These are phyloP conservation scores for Musa troglodytarum DNA, from an alignment of 176 grass and related monocot genomes.

Conservation along the genomic window DNA sequence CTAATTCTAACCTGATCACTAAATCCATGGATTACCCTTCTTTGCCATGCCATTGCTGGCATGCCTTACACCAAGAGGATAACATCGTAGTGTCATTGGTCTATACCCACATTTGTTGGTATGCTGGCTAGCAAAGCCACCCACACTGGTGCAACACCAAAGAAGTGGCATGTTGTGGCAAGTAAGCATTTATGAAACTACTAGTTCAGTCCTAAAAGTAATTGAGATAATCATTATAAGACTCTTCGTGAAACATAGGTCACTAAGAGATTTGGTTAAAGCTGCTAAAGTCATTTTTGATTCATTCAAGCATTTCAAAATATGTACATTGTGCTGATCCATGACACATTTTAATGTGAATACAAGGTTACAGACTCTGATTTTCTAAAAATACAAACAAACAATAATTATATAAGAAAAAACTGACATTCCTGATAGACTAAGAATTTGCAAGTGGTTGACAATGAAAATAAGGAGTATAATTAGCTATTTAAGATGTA, in stretches of 20 bases:
- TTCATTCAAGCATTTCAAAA: too few relatives aligned
- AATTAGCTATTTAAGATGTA: neutral
- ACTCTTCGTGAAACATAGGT: neutral
- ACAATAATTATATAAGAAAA: too few relatives aligned
- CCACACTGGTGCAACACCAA: neutral
- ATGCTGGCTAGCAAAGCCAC: neutral
- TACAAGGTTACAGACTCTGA: too few relatives aligned
- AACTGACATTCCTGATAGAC: too few relatives aligned
- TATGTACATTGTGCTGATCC: too few relatives aligned
- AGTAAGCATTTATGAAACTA: neutral
- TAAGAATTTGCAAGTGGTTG: neutral
- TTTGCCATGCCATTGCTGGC: neutral
- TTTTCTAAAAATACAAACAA: too few relatives aligned
- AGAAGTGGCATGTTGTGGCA: neutral
- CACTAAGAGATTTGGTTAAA: neutral
- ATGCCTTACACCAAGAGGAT: neutral
- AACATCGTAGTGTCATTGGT: neutral
- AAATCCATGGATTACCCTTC: neutral
- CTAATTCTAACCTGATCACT: constrained; percentile 2
- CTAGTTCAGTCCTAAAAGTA: neutral
- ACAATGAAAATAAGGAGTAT: neutral
- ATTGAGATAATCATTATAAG: neutral
- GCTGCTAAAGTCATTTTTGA: neutral
- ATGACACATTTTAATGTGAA: too few relatives aligned
- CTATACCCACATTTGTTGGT: neutral